Percentiles rank a stretch among this genome's conserved stretches.
phyloP scores from a whole-genome alignment of 768 basidiomycete genomes.

The Gyrodon lividus region DNA sequence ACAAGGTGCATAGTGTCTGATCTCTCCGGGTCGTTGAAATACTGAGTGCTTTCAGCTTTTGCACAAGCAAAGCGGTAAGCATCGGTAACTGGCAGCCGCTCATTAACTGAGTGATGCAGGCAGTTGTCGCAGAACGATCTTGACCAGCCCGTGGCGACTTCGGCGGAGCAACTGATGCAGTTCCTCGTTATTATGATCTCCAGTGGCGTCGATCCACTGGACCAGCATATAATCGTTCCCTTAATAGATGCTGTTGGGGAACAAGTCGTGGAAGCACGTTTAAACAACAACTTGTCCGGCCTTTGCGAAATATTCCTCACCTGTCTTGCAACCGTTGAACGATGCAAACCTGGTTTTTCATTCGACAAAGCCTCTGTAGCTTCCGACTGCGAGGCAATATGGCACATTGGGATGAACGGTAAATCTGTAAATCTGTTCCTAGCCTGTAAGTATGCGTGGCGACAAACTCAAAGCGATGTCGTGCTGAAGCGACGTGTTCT shows the following conservation, averaged over 20 bases:
- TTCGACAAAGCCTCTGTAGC: not conserved
- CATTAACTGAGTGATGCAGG: constrained; percentile 10
- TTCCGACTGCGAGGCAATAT: constrained; percentile 37
- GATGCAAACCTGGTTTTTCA: constrained; percentile 11
- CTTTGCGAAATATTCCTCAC: constrained; percentile 39
- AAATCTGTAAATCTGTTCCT: constrained; percentile 35
- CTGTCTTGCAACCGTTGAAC: constrained; percentile 30
- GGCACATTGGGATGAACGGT: constrained; percentile 33
- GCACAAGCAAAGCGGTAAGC: constrained; percentile 16
- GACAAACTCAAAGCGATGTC: not conserved
- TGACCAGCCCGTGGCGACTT: constrained; percentile 2
- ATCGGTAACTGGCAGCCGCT: not conserved
- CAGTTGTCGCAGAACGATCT: constrained; percentile 7
- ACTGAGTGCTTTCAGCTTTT: constrained; percentile 16
- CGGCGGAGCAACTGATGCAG: constrained; percentile 23
- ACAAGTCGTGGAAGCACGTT: constrained; percentile 12
- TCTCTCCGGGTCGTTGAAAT: not conserved
- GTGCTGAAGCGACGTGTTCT: not conserved
- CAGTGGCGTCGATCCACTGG: constrained; percentile 13
- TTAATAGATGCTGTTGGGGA: constrained; percentile 17
- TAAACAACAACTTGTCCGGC: constrained; percentile 4
- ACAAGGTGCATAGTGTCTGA: constrained; percentile 16
- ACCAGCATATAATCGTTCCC: constrained; percentile 2
- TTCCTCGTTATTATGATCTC: constrained; percentile 23
- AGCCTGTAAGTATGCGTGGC: constrained; percentile 37